Base-by-base conservation (phyloP, 2,329 filamentous ascomycete species). In the Fusarium citri region DNA sequence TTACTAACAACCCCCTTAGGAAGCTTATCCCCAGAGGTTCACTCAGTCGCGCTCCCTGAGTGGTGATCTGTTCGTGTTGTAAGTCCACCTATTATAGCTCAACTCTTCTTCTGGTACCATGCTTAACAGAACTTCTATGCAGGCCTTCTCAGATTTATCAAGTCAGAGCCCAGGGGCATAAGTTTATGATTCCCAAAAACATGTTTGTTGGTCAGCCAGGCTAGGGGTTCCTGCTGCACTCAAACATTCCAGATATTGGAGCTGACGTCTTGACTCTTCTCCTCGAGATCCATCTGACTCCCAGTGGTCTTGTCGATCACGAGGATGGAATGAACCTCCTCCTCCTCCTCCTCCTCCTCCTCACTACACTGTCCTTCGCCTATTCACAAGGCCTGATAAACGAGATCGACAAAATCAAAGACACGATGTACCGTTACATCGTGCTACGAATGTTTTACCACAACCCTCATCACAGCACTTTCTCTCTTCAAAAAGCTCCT, bases 281-380 rank as follows among this genome's bases (percentile, higher is more conserved):
- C 8, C 56, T 75, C 3, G 61, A 71, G 34, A 50, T 65, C 16
- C 55, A 65, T 8, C 9, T 65, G 34, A 68, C 71, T 3, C 20
- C 61, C 2, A 60, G 47, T 2, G 73, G 66, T 7, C 57, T 78
- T 2, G 12, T 69, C 5, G 72, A 74, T 10, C 59, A 56, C 3
- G 76, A 77, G 40, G 40, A 40, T 5, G 64, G 64, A 0, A 31
- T 77, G 7, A 77, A 70, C 30, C 69, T 78, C 11, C 63, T 69
- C 11, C 61, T 74, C 20, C 51, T 78, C 30, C 69, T 78, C 11
- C 63, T 69, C 11, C 61, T 74, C 20, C 51, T 78, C 16, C 30
- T 71, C n/a, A 26, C 45, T 16, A 56, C 73, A 6, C 43, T 71
- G 4, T 34, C 37, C 4, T 63, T 72, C 23, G 71, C 72, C 8